Conservation (phyloP, 2,329 filamentous ascomycete species). For the Emydomyces testavorans region DNA sequence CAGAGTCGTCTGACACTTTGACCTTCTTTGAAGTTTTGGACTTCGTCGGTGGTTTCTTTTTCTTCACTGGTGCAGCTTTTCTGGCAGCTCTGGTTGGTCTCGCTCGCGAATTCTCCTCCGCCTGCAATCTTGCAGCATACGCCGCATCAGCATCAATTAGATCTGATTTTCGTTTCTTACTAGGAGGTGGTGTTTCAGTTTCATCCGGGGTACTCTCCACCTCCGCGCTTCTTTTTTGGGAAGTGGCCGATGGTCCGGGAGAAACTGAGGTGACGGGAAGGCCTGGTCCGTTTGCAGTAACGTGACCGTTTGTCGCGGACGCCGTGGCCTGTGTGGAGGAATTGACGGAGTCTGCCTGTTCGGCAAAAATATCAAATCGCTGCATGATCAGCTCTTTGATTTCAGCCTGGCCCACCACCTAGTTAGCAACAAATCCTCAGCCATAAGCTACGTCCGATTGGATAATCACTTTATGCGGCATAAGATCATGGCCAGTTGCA, state of each 20-base stretch:
- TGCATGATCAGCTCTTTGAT: constrained; percentile 62
- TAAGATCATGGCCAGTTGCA: constrained; percentile 49
- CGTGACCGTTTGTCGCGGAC: constrained; percentile 16
- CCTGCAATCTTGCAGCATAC: constrained; percentile 77
- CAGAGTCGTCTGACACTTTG: constrained; percentile 67
- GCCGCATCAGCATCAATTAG: constrained; percentile 71
- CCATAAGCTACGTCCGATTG: too few species aligned
- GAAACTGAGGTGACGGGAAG: constrained; percentile 22
- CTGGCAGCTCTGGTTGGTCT: constrained; percentile 67
- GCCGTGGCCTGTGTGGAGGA: constrained; percentile 26
- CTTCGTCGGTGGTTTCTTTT: constrained; percentile 47
- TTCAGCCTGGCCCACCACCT: constrained; percentile 41
- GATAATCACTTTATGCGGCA: constrained; percentile 51
- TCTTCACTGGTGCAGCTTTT: constrained; percentile 50
- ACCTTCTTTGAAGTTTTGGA: constrained; percentile 54
- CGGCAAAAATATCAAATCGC: constrained; percentile 58
- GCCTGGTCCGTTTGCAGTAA: constrained; percentile 1
- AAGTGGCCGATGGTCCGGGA: constrained; percentile 25
- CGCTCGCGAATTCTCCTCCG: constrained; percentile 71
- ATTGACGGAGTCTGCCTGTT: constrained; percentile 21
- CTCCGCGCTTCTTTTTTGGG: constrained; percentile 33
- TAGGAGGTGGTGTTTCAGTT: constrained; percentile 35
- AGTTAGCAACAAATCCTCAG: neutral
- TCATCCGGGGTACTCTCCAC: constrained; percentile 33
- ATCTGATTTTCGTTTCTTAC: constrained; percentile 55